Base-by-base conservation (phyloP, 2,329 filamentous ascomycete genomes). In the Clarireedia paspali region DNA sequence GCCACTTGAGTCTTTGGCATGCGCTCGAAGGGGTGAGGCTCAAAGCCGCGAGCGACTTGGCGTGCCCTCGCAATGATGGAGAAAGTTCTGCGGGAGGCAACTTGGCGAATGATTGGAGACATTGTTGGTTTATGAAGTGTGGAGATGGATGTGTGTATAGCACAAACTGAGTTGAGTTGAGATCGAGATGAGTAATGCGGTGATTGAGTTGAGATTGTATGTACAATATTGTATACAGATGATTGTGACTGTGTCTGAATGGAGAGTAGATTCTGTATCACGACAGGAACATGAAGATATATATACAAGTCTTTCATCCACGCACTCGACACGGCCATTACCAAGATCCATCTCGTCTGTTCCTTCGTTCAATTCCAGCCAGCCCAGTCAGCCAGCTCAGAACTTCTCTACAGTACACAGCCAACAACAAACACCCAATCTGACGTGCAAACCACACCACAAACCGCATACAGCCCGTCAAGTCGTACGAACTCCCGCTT, bases 1-100 rank as follows among this genome's bases (percentile, higher is more conserved):
- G 53, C n/a, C 39, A 46, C 20, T 46, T 56, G 40, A 4, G 53
- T 20, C n/a, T 36, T 39, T 9, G 53, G 30, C 23, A 46, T 38
- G n/a, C 53, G 53, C 30, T 52, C 48, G 24, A 56, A 52, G 5
- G 53, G 48, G 15, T 56, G 53, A 17, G 53, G 48, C 24, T 56
- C 53, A 20, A 56, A 52, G 12, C 30, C 47, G 5, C 48, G 48
- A 12, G 48, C 40, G 7, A 56, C 5, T 51, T 52, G 53, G 17
- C 53, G 48, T 3, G 23, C 48, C 15, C 17, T 47, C 1, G 53
- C 30, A 5, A 56, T 14, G 42, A 56, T 40, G 12, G 53, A 56
- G n/a, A 56, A 52, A 12, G 53, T 15, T 23, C 53, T 38, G 17
- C 53, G 47, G 23, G 48, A 52, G n/a, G 40, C 24, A 15, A 52